Conservation (phyloP, 2,329 filamentous ascomycete species). For the Talaromyces rugulosus region DNA sequence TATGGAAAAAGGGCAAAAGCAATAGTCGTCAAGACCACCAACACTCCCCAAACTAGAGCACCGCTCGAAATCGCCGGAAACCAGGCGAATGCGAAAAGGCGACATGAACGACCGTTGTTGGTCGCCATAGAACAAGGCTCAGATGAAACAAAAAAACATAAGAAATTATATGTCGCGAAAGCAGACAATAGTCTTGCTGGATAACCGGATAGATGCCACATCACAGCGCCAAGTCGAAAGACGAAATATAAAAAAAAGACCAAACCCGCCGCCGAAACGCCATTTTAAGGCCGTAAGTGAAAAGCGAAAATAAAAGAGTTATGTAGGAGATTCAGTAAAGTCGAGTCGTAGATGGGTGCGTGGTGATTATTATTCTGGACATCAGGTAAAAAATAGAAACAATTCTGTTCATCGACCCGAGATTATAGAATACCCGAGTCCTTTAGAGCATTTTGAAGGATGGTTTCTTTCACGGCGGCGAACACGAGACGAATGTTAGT, state of each 20-base stretch:
- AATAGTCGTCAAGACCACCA: background rate
- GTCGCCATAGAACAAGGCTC: slow-evolving; percentile 12
- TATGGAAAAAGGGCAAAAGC: background rate
- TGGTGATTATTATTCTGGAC: background rate
- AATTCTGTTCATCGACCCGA: background rate
- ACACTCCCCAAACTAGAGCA: background rate
- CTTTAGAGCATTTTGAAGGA: slow-evolving; percentile 95
- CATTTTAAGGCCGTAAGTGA: background rate
- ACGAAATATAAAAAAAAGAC: slow-evolving; percentile 10
- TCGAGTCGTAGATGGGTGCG: background rate
- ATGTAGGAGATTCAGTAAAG: background rate
- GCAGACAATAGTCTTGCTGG: background rate
- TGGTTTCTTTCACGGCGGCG: slow-evolving; percentile 97
- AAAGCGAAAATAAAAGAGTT: background rate
- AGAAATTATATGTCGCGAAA: background rate
- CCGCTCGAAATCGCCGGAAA: background rate
- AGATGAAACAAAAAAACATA: slow-evolving; percentile 10
- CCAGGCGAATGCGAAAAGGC: background rate
- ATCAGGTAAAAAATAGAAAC: background rate
- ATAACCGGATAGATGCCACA: slow-evolving; percentile 9
- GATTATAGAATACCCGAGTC: slow-evolving; percentile 85
- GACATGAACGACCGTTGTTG: background rate
- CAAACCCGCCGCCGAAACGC: background rate
- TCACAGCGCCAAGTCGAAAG: slow-evolving; percentile 11
- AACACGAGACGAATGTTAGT: slow-evolving; percentile 98